Evolutionary conservation across 1,284 basidiomycete species (phyloP).

Genomic region (Limonomyces culmigenus): DNA sequence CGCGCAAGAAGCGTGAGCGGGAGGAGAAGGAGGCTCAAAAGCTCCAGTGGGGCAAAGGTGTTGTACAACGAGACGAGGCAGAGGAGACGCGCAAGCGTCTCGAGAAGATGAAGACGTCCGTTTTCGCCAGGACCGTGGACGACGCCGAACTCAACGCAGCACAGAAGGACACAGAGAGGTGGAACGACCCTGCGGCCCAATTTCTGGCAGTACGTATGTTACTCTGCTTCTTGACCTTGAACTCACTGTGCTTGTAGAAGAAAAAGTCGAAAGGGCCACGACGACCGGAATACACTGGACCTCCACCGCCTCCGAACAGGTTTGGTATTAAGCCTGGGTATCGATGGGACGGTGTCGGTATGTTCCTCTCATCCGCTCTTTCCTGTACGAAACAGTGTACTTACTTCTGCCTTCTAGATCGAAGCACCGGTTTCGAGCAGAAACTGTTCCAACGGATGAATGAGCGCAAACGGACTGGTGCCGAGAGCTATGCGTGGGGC

Average conservation of each 20-base stretch:
- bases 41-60: constrained; percentile 94
- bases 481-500: constrained; percentile 70
- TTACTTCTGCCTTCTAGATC: constrained; percentile 30
- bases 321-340: constrained; percentile 92
- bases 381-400: not conserved
- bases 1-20: constrained; percentile 55
- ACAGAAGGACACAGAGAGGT: constrained; percentile 61
- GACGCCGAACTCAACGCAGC: constrained; percentile 79
- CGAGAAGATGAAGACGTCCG: constrained; percentile 45
- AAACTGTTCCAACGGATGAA: constrained; percentile 77
- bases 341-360: constrained; percentile 93
- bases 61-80: constrained; percentile 70
- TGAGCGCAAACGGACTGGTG: constrained; percentile 44
- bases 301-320: constrained; percentile 83
- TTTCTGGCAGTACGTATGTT: constrained; percentile 66
- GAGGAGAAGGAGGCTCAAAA: constrained; percentile 78
- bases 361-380: constrained; percentile 15
- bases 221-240: constrained; percentile 2
- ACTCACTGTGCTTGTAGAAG: constrained; percentile 30
- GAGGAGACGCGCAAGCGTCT: constrained; percentile 48
- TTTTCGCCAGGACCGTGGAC: constrained; percentile 68
- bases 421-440: constrained; percentile 91
- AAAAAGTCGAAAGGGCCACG: constrained; percentile 57
- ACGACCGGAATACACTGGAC: constrained; percentile 76
- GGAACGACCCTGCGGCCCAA: constrained; percentile 91